These are phyloP conservation scores for Zygnema circumcarinatum DNA, from an alignment of 139 green algal genomes.

Conservation along the genomic window DNA sequence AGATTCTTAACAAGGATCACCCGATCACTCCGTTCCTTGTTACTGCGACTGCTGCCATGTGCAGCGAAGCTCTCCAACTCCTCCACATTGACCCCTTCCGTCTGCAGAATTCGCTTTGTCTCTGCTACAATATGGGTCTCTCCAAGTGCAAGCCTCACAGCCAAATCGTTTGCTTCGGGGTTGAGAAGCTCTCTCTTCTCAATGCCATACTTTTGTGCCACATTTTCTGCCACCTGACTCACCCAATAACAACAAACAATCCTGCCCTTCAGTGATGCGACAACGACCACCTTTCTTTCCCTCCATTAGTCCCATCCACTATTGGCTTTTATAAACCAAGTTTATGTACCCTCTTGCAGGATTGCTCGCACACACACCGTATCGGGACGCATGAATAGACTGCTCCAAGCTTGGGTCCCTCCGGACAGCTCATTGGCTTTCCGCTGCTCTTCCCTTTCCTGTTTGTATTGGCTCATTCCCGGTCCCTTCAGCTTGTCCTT, in stretches of 20 bases:
- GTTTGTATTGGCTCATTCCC: slow-evolving; percentile 70
- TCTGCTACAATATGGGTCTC: slow-evolving; percentile 91
- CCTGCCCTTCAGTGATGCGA: neutral
- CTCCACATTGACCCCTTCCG: slow-evolving; percentile 76
- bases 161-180: slow-evolving; percentile 65
- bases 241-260: slow-evolving; percentile 25
- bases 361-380: too few species aligned
- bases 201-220: slow-evolving; percentile 88
- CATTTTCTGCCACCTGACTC: slow-evolving; percentile 79
- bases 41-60: neutral
- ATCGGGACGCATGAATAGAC: slow-evolving; percentile 96
- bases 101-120: slow-evolving; percentile 86
- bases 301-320: too few species aligned
- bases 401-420: slow-evolving; percentile 90
- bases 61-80: slow-evolving; percentile 80
- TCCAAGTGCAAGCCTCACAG: slow-evolving; percentile 89
- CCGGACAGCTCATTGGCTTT: slow-evolving; percentile 72
- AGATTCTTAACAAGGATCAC: slow-evolving; percentile 96
- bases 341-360: too few species aligned
- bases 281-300: too few species aligned
- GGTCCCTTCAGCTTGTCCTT: neutral
- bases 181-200: slow-evolving; percentile 90
- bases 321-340: too few species aligned
- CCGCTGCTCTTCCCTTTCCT: slow-evolving; percentile 72
- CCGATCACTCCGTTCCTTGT: slow-evolving; percentile 65